Evolutionary conservation across 352 stramenopile species (phyloP).

Genomic region (Pythium aquatile): DNA sequence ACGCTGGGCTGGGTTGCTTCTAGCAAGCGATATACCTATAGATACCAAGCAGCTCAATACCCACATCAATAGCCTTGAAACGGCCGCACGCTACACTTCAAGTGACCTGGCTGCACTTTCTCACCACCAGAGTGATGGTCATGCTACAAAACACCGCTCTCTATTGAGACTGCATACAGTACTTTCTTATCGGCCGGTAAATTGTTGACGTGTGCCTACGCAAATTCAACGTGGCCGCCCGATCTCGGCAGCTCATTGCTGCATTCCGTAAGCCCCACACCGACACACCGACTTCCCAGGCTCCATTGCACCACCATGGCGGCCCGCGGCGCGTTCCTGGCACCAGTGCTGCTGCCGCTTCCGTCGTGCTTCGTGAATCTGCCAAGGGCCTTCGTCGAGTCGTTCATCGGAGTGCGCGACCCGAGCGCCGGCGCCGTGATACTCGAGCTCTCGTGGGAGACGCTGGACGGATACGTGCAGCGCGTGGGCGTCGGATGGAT

Average conservation of each 20-base stretch:
- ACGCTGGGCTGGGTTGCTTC: too few relatives aligned
- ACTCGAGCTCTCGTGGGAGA: constrained; percentile 77
- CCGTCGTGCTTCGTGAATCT: constrained; percentile 76
- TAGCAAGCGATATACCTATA: too few relatives aligned
- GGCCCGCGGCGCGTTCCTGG: constrained; percentile 57
- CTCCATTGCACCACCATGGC: constrained; percentile 22
- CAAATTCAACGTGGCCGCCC: constrained; percentile 5
- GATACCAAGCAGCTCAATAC: too few relatives aligned
- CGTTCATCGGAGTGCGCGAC: constrained; percentile 39
- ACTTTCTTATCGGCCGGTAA: neutral
- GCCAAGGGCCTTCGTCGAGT: constrained; percentile 59
- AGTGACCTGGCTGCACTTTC: neutral
- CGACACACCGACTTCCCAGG: too few relatives aligned
- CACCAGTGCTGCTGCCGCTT: constrained; percentile 55
- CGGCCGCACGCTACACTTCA: too few relatives aligned
- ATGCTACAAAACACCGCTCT: neutral
- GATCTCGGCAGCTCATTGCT: neutral
- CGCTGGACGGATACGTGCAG: constrained; percentile 75
- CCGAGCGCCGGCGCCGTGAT: constrained; percentile 45
- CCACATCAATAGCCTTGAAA: too few relatives aligned
- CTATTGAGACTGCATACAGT: neutral
- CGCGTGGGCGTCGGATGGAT: constrained; percentile 72
- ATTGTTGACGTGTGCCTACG: constrained; percentile 1
- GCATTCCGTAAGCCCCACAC: neutral
- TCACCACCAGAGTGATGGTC: neutral